Conservation (phyloP, 73 alveolate species). For the Paramecium biaurelia region DNA sequence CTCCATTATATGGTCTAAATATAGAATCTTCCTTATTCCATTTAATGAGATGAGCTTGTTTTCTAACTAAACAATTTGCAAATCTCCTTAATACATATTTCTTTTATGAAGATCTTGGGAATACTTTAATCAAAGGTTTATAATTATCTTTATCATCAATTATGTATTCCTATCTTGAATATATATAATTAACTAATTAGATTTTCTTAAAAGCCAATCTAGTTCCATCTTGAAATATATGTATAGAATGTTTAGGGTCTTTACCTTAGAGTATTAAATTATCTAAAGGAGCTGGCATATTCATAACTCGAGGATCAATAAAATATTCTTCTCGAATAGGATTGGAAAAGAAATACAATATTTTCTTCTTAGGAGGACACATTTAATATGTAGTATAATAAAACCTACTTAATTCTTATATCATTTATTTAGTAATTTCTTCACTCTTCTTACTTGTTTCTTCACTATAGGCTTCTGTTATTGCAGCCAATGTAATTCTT, state of each 20-base stretch:
- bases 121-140: constrained; percentile 49
- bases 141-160: constrained; percentile 58
- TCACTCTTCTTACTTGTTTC: constrained; percentile 19
- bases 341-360: constrained; percentile 46
- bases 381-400: constrained; percentile 41
- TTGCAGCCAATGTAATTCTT: constrained; percentile 13
- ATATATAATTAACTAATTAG: neutral
- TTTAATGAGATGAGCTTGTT: constrained; percentile 23
- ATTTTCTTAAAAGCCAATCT: neutral
- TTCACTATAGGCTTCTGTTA: neutral
- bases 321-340: constrained; percentile 58
- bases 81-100: constrained; percentile 17
- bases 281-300: constrained; percentile 24
- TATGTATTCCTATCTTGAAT: constrained; percentile 3
- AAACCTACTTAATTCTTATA: neutral
- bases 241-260: constrained; percentile 45
- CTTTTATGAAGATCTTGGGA: constrained; percentile 44
- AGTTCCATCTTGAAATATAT: neutral
- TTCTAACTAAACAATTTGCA: constrained; percentile 21
- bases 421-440: neutral
- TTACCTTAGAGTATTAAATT: constrained; percentile 40
- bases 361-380: constrained; percentile 62
- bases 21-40: constrained; percentile 71
- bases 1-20: constrained; percentile 72
- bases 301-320: constrained; percentile 3